Base-by-base conservation (phyloP, 768 basidiomycete species). In the Mycena galericulata region DNA sequence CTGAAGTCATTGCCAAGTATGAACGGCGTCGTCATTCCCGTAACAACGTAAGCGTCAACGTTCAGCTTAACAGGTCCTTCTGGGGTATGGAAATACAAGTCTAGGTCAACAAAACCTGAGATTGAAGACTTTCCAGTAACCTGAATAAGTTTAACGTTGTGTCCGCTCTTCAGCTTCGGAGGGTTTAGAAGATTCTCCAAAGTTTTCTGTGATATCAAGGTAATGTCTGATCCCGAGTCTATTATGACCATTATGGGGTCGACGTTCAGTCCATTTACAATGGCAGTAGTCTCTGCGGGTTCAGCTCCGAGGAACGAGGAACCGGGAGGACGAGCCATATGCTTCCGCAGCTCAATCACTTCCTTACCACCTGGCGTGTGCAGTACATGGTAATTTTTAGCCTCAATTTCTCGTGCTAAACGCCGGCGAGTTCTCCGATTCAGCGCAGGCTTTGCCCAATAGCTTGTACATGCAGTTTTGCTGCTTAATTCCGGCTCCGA, bases 1-100 rank as follows among this genome's bases (percentile, higher is more conserved):
- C n/a, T n/a, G n/a, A n/a, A 80, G 22, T 79, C 78, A 53, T 78
- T 78, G 5, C 79, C 79, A 2, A 79, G 55, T 41, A 79, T 76
- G 29, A 80, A 74, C 0, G 74, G 76, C 0, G 76, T 74, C 1
- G 74, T 64, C 77, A 78, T 78, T 18, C 74, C 74, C 24, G 73
- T 72, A 22, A 78, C 73, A 1, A 79, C 74, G 47, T 79, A 79
- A 0, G 78, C 76, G 40, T 79, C 79, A 0, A 78, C 59, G 14
- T 63, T 66, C 4, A 81, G 24, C 40, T 70, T 60, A 0, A 82
- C 74, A 0, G 67, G 62, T 14, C 78, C 75, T 15, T 72, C 27
- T 5, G 40, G 22, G 2, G 77, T 77, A 22, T 72, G 43, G 55
- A 80, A 76, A 30, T 41, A 63, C 6, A 82, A 14, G 22, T 75